Base-by-base conservation (phyloP, 106 monocot species). In the Cymbidium sinense region DNA sequence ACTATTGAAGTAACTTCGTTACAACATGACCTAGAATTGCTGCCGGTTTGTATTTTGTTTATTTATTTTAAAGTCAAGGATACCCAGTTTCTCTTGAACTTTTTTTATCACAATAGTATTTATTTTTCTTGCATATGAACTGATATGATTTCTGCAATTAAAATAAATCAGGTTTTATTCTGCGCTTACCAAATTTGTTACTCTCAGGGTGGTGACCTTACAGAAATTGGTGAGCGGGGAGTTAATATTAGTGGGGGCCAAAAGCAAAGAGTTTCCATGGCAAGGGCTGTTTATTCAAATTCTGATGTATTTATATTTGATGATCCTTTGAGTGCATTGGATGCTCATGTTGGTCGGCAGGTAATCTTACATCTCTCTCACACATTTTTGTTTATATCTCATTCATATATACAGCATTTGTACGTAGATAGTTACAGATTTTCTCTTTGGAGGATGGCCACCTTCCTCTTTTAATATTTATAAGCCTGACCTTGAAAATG, bases 291-390 rank as follows among this genome's bases (percentile, higher is more conserved):
- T 20, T 99, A 99, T 88, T 92, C 99, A 0, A 86, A 95, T 78
- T 99, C 99, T 77, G 99, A 99, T 87, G 89, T 99, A 36, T 99
- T 90, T 86, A 87, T 99, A 82, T 99, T 99, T 92, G 99, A 99
- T 88, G 99, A 99, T 85, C 99, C 99, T 71, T 86, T 99, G 76
- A 99, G 99, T 84, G 94, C 99, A 82, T 76, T 99, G 58, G 99
- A 99, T 99, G 90, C 99, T 86, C 95, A 95, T 89, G 99, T 99
- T 90, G 99, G 95, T 78, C 86, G 90, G 70, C 88, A 90, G 95
- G 99, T 99, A 89, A 64, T 51, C 17, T 62, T 27, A 30, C 41
- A 67, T 35, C 21, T 36, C 20, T 71, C 37, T 71, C 21, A 13
- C 29, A 13, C 67, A 33, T 33, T 67, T 17, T 13, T 67, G 15